phyloP scores from a whole-genome alignment of 805 yeast genomes.

The Yarrowia hollandica region DNA sequence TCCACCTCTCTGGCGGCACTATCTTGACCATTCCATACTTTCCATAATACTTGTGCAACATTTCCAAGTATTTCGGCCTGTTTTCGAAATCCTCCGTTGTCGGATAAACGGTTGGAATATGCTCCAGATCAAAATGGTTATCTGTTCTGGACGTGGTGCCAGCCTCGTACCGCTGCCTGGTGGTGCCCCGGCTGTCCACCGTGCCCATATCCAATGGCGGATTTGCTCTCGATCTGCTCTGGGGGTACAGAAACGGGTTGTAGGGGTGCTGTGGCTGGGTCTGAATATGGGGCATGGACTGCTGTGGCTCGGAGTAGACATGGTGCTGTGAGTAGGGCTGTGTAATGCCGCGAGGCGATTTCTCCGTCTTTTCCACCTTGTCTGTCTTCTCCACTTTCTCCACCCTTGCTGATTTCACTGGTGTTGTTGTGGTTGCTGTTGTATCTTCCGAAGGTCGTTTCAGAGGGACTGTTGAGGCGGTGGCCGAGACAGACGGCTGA shows the following conservation, averaged over 20 bases:
- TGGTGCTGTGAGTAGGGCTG: neutral
- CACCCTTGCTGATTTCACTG: too few species aligned
- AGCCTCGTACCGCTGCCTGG: neutral
- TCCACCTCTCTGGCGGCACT: slow-evolving; percentile 52
- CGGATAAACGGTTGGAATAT: slow-evolving; percentile 54
- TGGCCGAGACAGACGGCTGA: too few species aligned
- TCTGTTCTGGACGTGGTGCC: neutral
- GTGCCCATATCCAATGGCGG: slow-evolving; percentile 47
- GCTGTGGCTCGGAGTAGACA: neutral
- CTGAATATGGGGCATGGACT: neutral
- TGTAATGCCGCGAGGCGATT: neutral
- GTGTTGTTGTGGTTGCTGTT: too few species aligned
- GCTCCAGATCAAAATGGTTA: slow-evolving; percentile 31
- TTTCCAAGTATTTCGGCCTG: slow-evolving; percentile 61
- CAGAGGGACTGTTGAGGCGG: too few species aligned
- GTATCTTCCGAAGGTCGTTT: too few species aligned
- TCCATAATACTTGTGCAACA: slow-evolving; percentile 50
- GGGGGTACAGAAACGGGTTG: slow-evolving; percentile 51
- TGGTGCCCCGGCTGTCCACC: slow-evolving; percentile 28
- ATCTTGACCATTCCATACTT: slow-evolving; percentile 70
- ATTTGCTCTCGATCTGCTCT: slow-evolving; percentile 47
- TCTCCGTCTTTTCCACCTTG: neutral
- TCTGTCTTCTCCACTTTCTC: too few species aligned
- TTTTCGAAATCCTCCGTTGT: slow-evolving; percentile 53
- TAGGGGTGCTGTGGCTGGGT: neutral